Conservation (phyloP, 2,329 filamentous ascomycete species). For the Colletotrichum plurivorum region DNA sequence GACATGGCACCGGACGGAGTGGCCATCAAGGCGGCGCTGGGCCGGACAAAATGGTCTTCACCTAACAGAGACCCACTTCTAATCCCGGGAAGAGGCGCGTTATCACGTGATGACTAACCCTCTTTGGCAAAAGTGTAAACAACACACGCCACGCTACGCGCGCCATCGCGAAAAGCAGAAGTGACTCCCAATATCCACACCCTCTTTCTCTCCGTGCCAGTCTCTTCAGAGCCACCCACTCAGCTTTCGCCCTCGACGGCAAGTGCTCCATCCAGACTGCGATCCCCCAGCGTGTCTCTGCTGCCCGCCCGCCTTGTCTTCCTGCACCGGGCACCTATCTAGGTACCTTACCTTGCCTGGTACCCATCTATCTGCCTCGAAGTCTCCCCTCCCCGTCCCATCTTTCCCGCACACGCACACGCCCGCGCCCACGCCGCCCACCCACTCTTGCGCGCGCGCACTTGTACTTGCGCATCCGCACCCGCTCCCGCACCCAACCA, state of each 20-base stretch:
- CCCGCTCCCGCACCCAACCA: slow-evolving; percentile 33
- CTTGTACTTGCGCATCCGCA: slow-evolving; percentile 36
- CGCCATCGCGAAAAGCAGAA: slow-evolving; percentile 38
- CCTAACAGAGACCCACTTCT: slow-evolving; percentile 20
- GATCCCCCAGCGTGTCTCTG: slow-evolving; percentile 31
- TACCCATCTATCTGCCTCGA: no score
- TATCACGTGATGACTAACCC: slow-evolving; percentile 38
- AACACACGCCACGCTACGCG: slow-evolving; percentile 39
- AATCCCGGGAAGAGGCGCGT: slow-evolving; percentile 17
- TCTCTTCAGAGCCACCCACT: slow-evolving; percentile 20
- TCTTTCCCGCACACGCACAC: no score
- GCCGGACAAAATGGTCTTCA: slow-evolving; percentile 2
- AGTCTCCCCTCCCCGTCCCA: no score
- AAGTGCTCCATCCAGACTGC: slow-evolving; percentile 32
- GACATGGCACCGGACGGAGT: slow-evolving; percentile 6
- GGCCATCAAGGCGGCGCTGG: slow-evolving; percentile 7
- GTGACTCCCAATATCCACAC: slow-evolving; percentile 23
- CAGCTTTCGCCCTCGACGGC: slow-evolving; percentile 15
- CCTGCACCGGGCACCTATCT: slow-evolving; percentile 6
- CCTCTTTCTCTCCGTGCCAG: slow-evolving; percentile 22
- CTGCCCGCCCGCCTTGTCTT: slow-evolving; percentile 24
- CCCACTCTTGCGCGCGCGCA: slow-evolving; percentile 28
- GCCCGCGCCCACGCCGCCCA: slow-evolving; percentile 21
- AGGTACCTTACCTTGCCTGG: slow-evolving; percentile 12
- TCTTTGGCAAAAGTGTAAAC: slow-evolving; percentile 40